These are phyloP conservation scores for Solanum bulbocastanum DNA, from an alignment of 257 asterid genomes.

Conservation along the genomic window DNA sequence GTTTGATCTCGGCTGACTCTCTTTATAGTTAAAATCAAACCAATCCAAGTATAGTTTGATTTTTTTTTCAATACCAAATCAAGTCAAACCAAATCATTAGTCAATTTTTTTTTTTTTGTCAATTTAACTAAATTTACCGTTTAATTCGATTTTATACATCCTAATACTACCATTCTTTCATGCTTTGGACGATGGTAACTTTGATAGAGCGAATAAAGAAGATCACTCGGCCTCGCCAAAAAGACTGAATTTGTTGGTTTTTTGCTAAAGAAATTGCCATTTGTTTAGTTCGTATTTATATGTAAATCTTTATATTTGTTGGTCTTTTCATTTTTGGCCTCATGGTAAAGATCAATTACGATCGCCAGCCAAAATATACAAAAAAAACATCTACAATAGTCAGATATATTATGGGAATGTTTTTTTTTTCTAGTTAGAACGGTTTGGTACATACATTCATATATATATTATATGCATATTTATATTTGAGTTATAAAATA, in stretches of 20 bases:
- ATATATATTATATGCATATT: too few relatives aligned
- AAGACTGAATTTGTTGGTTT: neutral
- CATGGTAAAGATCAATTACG: neutral
- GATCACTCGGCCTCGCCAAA: too few relatives aligned
- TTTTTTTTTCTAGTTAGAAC: too few relatives aligned
- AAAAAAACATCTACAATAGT: neutral
- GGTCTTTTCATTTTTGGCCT: neutral
- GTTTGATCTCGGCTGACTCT: neutral
- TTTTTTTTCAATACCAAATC: neutral
- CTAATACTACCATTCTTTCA: neutral
- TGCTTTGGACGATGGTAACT: too few relatives aligned
- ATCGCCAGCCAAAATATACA: neutral
- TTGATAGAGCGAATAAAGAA: too few relatives aligned
- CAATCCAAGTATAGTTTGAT: neutral
- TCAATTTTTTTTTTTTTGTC: neutral
- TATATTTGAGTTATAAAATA: too few relatives aligned
- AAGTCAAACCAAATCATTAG: too few relatives aligned
- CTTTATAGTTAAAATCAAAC: neutral
- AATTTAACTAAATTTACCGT: neutral
- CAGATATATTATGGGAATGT: neutral
- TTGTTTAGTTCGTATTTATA: neutral
- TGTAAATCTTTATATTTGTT: neutral
- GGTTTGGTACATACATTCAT: too few relatives aligned
- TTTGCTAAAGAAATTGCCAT: neutral
- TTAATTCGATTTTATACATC: neutral